Conservation (phyloP, 306 rosid species). For the Cicer chorassanicum region DNA sequence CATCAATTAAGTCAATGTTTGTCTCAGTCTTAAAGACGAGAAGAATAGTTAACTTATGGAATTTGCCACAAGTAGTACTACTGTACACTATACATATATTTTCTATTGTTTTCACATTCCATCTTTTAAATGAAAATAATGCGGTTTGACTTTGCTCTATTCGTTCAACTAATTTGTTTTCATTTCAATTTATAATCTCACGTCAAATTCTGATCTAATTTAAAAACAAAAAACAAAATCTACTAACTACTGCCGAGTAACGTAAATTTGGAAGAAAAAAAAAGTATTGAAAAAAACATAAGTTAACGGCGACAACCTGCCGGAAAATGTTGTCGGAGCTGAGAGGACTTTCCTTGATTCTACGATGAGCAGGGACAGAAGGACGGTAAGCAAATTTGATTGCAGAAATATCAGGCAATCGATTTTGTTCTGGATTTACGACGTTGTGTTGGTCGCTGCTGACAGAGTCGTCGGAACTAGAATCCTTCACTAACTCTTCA, state of each 20-base stretch:
- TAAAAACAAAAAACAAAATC: not conserved
- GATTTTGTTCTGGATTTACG: not conserved
- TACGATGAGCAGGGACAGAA: constrained; percentile 81
- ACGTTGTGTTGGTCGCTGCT: constrained; percentile 12
- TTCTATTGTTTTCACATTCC: not conserved
- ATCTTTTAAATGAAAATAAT: no score
- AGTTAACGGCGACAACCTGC: constrained; percentile 58
- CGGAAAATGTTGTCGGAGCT: constrained; percentile 85
- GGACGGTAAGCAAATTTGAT: constrained; percentile 63
- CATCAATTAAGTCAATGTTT: no score
- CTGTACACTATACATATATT: not conserved
- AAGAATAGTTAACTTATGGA: no score
- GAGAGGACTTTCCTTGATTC: constrained; percentile 84
- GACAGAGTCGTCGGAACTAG: constrained; percentile 44
- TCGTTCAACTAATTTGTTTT: not conserved
- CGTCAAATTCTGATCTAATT: not conserved
- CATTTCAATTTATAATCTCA: not conserved
- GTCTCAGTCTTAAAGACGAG: no score
- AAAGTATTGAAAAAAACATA: no score
- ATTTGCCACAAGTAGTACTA: not conserved
- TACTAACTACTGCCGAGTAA: not conserved
- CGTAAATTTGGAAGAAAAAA: not conserved
- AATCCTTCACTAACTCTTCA: constrained; percentile 46
- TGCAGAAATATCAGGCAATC: constrained; percentile 37
- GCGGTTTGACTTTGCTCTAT: not conserved